Percentiles rank a stretch among this genome's conserved stretches.
Conservation (phyloP, 345 rosid genomes). For the Firmiana major region DNA sequence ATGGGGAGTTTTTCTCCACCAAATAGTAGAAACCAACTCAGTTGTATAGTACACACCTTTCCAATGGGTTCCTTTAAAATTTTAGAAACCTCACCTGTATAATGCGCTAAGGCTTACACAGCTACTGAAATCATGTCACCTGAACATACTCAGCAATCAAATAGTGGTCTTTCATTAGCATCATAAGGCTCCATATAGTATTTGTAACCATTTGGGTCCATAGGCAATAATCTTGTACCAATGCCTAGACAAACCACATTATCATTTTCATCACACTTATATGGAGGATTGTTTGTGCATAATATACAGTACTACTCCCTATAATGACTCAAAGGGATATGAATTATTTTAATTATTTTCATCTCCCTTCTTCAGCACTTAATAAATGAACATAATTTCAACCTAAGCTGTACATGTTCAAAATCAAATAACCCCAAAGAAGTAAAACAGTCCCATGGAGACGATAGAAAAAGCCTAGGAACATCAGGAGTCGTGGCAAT, state of each 20-base stretch:
- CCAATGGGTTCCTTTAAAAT: neutral
- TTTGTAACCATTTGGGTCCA: neutral
- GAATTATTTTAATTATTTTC: neutral
- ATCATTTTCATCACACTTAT: neutral
- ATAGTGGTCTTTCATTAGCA: neutral
- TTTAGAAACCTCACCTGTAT: neutral
- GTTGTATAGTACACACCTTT: neutral
- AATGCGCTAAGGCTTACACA: too few species aligned
- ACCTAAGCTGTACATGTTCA: neutral
- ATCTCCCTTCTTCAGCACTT: neutral
- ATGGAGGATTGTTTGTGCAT: neutral
- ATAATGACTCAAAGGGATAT: neutral
- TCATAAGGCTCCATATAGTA: neutral
- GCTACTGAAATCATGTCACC: neutral
- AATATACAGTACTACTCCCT: neutral
- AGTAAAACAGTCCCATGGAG: neutral
- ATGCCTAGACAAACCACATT: neutral
- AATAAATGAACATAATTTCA: neutral
- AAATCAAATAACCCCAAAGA: slow-evolving; percentile 1
- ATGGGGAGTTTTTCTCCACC: neutral
- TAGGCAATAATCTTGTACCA: neutral
- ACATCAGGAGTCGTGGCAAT: neutral
- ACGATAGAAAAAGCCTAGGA: neutral
- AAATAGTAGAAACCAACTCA: neutral
- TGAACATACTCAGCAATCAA: neutral